Percentiles rank a stretch among this genome's conserved stretches.
phyloP scores from a whole-genome alignment of 768 basidiomycete genomes.

The Phallus indusiatus region DNA sequence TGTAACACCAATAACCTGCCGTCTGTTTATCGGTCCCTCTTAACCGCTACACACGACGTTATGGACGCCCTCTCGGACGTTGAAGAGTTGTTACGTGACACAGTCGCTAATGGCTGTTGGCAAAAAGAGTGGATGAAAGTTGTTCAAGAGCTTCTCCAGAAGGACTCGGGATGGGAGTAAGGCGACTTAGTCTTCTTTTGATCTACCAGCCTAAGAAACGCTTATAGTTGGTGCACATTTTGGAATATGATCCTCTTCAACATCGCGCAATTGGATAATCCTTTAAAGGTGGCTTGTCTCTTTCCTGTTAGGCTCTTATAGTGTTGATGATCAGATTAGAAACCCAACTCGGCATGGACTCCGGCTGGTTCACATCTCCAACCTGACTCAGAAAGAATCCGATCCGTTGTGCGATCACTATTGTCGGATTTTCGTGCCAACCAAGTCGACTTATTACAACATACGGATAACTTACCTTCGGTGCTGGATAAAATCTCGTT shows the following conservation, averaged over 20 bases:
- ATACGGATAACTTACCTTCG: neutral
- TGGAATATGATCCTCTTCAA: slow-evolving; percentile 4
- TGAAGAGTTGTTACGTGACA: slow-evolving; percentile 7
- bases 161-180: slow-evolving; percentile 15
- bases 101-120: slow-evolving; percentile 4
- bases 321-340: neutral
- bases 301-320: neutral
- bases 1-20: slow-evolving; percentile 14
- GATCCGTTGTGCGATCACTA: neutral
- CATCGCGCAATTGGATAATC: neutral
- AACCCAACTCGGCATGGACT: neutral
- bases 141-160: slow-evolving; percentile 11
- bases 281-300: neutral
- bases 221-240: slow-evolving; percentile 2
- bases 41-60: slow-evolving; percentile 8
- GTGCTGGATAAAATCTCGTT: neutral
- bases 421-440: neutral
- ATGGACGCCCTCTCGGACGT: slow-evolving; percentile 11
- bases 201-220: neutral
- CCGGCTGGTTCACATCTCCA: neutral
- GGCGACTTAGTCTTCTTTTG: slow-evolving; percentile 1
- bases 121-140: slow-evolving; percentile 11
- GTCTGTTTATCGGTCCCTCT: slow-evolving; percentile 12
- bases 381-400: neutral
- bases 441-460: neutral